phyloP scores from a whole-genome alignment of 108 stramenopile species.

The Discostella pseudostelligera region DNA sequence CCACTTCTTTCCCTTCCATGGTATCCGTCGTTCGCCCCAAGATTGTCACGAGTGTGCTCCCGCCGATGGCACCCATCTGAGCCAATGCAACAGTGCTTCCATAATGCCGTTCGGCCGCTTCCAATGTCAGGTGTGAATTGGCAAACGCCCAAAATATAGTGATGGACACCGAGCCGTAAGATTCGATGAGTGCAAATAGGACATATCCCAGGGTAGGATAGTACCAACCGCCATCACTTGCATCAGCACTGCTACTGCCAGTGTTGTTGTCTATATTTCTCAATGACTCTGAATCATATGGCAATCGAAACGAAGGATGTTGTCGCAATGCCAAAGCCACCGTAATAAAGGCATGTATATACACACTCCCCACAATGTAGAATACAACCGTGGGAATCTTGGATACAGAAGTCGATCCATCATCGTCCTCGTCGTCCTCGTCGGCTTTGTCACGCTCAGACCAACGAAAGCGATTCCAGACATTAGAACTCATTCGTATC shows the following conservation, averaged over 20 bases:
- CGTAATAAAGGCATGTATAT: constrained; percentile 35
- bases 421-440: constrained; percentile 6
- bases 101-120: constrained; percentile 89
- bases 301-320: constrained; percentile 36
- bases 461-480: constrained; percentile 13
- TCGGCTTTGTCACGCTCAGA: neutral
- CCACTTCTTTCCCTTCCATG: constrained; percentile 12
- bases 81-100: constrained; percentile 93
- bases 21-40: constrained; percentile 9
- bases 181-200: constrained; percentile 88
- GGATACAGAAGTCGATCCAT: constrained; percentile 13
- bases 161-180: constrained; percentile 92
- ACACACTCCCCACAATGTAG: constrained; percentile 39
- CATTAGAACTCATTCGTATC: constrained; percentile 20
- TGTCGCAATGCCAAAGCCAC: constrained; percentile 37
- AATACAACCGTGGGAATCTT: constrained; percentile 34
- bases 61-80: constrained; percentile 90
- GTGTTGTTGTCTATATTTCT: neutral
- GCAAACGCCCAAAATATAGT: constrained; percentile 95
- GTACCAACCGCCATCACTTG: constrained; percentile 11
- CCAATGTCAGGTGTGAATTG: constrained; percentile 85
- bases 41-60: constrained; percentile 72
- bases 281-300: neutral
- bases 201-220: constrained; percentile 85
- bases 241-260: neutral